Evolutionary conservation across 1,284 basidiomycete species (phyloP), one percentile per base, ranked within the genome.

Genomic region (Boletus sp.): DNA sequence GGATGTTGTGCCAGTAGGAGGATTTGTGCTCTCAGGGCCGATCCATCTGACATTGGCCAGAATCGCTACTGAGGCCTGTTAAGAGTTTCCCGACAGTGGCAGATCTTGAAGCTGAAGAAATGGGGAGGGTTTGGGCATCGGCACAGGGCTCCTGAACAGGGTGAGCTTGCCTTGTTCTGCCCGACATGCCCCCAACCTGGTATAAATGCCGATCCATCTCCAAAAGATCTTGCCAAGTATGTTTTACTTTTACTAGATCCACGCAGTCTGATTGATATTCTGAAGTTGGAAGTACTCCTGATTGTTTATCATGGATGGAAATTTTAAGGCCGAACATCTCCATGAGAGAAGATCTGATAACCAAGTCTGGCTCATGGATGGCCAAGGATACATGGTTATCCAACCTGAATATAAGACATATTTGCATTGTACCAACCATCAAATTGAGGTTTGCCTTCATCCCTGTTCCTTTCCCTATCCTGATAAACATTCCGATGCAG

Each of bases 241-340:
- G 21, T 33, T 4, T 33, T n/a, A n/a, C n/a, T n/a, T n/a, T n/a
- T n/a, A n/a, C n/a, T n/a, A n/a, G n/a, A n/a, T n/a, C n/a, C n/a
- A n/a, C n/a, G n/a, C n/a, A n/a, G n/a, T 0, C 13, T 33, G 21
- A 7, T 6, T 2, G 21, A 4, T 9, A 40, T 9, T n/a, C 7
- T n/a, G 17, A 21, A 49, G 48, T n/a, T 33, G 30, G 48, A 49
- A 23, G 13, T 61, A 60, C 35, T 23, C 27, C 2, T 8, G 28
- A 2, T 46, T 27, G 0, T 4, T 67, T 0, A 28, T 61, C 0
- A 62, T 67, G 55, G 66, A 67, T 38, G 59, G 66, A 5, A 65
- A 67, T 16, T 68, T 68, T 47, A 63, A 60, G 21, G 65, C 65
- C 0, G 27, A 67, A 8, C 60, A 65, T 16, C 6, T 67, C 33